Evolutionary conservation across 208 protist species (phyloP).

Genomic region (Leishmania aethiopica): DNA sequence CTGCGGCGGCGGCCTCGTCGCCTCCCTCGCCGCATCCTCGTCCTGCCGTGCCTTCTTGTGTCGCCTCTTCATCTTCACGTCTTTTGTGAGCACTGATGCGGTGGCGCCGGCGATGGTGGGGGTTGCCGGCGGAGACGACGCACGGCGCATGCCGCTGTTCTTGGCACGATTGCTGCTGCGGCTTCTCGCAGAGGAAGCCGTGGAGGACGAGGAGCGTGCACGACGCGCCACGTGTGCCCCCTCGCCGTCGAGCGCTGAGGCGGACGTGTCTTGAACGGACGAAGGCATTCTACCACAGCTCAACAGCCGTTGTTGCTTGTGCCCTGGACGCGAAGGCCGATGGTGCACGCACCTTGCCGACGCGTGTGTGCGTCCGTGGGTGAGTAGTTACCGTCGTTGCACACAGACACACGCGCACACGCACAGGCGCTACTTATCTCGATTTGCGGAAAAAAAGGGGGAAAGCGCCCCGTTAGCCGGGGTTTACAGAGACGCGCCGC

Average conservation of each 20-base stretch:
- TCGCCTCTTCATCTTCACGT: slow-evolving; percentile 4
- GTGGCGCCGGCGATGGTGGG: slow-evolving; percentile 1
- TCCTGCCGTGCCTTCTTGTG: slow-evolving; percentile 12
- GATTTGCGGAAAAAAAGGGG: background rate
- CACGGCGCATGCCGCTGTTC: background rate
- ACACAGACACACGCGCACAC: background rate
- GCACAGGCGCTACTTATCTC: background rate
- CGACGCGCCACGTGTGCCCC: background rate
- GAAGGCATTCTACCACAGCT: background rate
- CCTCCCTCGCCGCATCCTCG: background rate
- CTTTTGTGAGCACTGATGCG: background rate
- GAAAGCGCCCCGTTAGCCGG: background rate
- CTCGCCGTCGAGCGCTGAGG: background rate
- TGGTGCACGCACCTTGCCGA: background rate
- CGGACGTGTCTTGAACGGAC: background rate
- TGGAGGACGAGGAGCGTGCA: background rate
- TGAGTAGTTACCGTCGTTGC: background rate
- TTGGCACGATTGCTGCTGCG: background rate
- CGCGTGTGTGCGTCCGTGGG: background rate
- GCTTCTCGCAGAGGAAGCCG: slow-evolving; percentile 4
- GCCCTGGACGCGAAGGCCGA: background rate
- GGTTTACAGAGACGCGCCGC: background rate
- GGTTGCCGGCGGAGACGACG: background rate
- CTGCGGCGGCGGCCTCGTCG: background rate
- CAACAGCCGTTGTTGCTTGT: background rate